Conservation (phyloP, 1,284 basidiomycete species). For the Mycocalia duriaeana region DNA sequence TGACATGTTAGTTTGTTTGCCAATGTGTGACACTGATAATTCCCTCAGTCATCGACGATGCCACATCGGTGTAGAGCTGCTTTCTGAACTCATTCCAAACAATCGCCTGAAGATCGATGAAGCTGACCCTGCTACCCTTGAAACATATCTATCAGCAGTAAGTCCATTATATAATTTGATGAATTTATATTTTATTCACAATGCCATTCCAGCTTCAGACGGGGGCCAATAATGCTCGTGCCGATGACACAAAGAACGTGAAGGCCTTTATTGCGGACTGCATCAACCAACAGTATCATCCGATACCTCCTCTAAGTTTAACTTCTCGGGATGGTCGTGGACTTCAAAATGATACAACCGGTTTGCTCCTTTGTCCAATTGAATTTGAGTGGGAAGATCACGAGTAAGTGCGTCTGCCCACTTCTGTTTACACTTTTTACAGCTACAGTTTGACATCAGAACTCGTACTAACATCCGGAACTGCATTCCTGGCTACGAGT, state of each 20-base stretch:
- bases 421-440: not conserved
- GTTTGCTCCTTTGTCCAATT: constrained; percentile 20
- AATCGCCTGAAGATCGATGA: no score
- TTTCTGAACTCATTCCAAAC: no score
- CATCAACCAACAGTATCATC: constrained; percentile 12
- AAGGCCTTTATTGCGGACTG: constrained; percentile 14
- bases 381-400: constrained; percentile 21
- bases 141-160: no score
- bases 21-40: no score
- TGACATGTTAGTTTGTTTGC: no score
- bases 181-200: no score
- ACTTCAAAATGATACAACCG: constrained; percentile 21
- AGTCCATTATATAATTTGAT: no score
- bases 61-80: no score
- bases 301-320: constrained; percentile 4
- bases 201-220: constrained; percentile 13
- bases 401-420: constrained; percentile 13
- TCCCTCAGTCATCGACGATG: no score
- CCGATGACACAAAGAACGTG: constrained; percentile 15
- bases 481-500: constrained; percentile 12
- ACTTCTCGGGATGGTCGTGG: constrained; percentile 13
- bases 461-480: constrained; percentile 10
- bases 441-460: constrained; percentile 3
- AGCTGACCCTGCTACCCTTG: no score
- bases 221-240: constrained; percentile 13